Conservation (phyloP, 805 yeast genomes). For the Cyberlindnera maclurae region DNA sequence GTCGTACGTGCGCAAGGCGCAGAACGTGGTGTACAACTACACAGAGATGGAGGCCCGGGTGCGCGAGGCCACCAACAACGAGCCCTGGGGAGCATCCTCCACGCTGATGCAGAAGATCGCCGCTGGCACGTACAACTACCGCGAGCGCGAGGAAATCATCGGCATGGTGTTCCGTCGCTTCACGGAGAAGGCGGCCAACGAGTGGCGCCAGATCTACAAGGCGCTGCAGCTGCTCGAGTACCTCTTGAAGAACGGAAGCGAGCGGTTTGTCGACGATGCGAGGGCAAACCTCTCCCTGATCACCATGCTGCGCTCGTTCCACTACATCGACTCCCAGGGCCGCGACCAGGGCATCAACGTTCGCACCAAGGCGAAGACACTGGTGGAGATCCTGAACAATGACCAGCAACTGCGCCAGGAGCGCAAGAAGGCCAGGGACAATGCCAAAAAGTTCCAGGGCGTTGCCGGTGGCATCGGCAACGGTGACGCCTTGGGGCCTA, state of each 20-base stretch:
- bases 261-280: conserved; percentile 91
- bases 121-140: conserved; percentile 82
- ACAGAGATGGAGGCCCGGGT: conserved; percentile 97
- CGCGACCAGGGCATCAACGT: conserved; percentile 95
- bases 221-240: conserved; percentile 88
- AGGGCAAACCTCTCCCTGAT: conserved; percentile 75
- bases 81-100: conserved; percentile 97
- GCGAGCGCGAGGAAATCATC: conserved; percentile 73
- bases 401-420: conserved; percentile 73
- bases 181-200: conserved; percentile 92
- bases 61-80: conserved; percentile 96
- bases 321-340: conserved; percentile 88
- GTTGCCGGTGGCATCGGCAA: conserved; percentile 54
- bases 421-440: conserved; percentile 84
- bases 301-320: conserved; percentile 86
- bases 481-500: conserved; percentile 20
- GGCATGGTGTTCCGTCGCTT: conserved; percentile 79
- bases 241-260: conserved; percentile 86
- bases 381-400: conserved; percentile 65
- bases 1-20: conserved; percentile 95
- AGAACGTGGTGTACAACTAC: conserved; percentile 90
- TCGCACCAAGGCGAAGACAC: conserved; percentile 79
- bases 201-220: conserved; percentile 98
- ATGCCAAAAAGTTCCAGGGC: conserved; percentile 77
- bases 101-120: conserved; percentile 93